These are phyloP conservation scores for Isabelozyma gotoi DNA, from an alignment of 805 yeast species.

Conservation along the genomic window DNA sequence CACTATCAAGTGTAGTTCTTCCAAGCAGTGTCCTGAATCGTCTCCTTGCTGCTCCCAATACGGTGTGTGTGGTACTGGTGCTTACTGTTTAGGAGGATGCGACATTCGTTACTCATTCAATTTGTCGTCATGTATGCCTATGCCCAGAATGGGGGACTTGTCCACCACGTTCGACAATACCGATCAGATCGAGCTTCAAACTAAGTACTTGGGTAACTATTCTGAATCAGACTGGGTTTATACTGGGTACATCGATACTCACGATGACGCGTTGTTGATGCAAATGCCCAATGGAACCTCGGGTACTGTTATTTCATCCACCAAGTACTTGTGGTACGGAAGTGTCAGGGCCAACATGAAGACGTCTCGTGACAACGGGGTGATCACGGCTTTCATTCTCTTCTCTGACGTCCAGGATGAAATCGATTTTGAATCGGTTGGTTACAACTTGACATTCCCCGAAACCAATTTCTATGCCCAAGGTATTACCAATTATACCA, in stretches of 20 bases:
- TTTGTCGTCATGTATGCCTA: slow-evolving; percentile 76
- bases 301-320: slow-evolving; percentile 81
- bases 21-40: slow-evolving; percentile 66
- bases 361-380: slow-evolving; percentile 77
- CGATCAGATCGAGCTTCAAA: slow-evolving; percentile 18
- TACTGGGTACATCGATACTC: slow-evolving; percentile 53
- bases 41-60: slow-evolving; percentile 84
- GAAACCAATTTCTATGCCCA: slow-evolving; percentile 82
- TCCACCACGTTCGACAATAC: slow-evolving; percentile 40
- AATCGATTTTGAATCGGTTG: slow-evolving; percentile 85
- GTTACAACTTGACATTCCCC: slow-evolving; percentile 62
- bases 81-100: slow-evolving; percentile 83
- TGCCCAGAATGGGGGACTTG: slow-evolving; percentile 64
- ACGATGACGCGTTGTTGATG: slow-evolving; percentile 54
- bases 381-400: slow-evolving; percentile 76
- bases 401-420: slow-evolving; percentile 88
- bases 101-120: slow-evolving; percentile 70
- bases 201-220: slow-evolving; percentile 67
- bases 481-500: slow-evolving; percentile 69
- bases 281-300: slow-evolving; percentile 76
- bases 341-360: slow-evolving; percentile 67
- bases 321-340: slow-evolving; percentile 87
- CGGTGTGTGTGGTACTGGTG: slow-evolving; percentile 79
- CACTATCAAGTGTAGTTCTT: slow-evolving; percentile 45
- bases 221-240: slow-evolving; percentile 68